These are phyloP conservation scores for Cutaneotrichosporon dermatis DNA, from an alignment of 1,284 basidiomycete species.

Conservation along the genomic window DNA sequence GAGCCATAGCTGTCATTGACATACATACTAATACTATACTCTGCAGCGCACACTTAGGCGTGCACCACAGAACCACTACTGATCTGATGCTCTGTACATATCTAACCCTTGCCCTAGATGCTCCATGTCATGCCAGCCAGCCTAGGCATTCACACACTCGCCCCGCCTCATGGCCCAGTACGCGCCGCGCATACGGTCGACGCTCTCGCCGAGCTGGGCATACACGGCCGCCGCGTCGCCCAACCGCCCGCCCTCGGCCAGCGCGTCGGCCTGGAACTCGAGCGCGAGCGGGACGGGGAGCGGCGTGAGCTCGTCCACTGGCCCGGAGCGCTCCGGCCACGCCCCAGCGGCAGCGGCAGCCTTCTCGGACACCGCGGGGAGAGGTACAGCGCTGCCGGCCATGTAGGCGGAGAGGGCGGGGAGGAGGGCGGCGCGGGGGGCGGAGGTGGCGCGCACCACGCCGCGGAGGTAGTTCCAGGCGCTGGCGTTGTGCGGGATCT, in stretches of 20 bases:
- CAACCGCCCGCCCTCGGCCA: slow-evolving; percentile 56
- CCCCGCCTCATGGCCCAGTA: slow-evolving; percentile 40
- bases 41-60: too few species aligned
- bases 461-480: slow-evolving; percentile 92
- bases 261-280: slow-evolving; percentile 78
- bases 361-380: slow-evolving; percentile 24
- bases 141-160: slow-evolving; percentile 20
- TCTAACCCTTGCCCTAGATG: too few species aligned
- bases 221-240: slow-evolving; percentile 60
- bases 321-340: slow-evolving; percentile 43
- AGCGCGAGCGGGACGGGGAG: slow-evolving; percentile 71
- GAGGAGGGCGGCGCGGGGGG: slow-evolving; percentile 56
- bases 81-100: too few species aligned
- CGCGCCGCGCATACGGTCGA: slow-evolving; percentile 64
- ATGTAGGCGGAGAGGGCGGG: slow-evolving; percentile 66
- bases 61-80: too few species aligned
- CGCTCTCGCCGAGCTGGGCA: slow-evolving; percentile 62
- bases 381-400: slow-evolving; percentile 17
- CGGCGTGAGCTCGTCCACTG: slow-evolving; percentile 61
- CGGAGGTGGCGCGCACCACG: slow-evolving; percentile 29
- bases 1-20: too few species aligned
- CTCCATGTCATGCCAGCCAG: not conserved
- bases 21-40: too few species aligned
- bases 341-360: not conserved
- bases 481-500: slow-evolving; percentile 83